Conservation (phyloP, 2,329 filamentous ascomycete genomes). For the Penicillium sp. region DNA sequence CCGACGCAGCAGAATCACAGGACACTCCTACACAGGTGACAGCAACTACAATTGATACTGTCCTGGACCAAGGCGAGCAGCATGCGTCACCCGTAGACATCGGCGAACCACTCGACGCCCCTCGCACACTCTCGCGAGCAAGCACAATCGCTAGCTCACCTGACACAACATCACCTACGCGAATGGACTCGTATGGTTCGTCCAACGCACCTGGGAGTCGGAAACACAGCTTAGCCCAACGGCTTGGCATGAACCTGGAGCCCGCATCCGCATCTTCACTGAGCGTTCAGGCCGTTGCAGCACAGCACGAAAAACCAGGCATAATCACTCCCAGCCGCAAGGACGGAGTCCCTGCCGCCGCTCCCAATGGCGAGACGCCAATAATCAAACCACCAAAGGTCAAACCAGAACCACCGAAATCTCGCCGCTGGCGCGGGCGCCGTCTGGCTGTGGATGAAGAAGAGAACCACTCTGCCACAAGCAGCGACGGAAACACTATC, state of each 20-base stretch:
- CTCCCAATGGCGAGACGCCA: slow-evolving; percentile 19
- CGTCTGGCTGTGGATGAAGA: slow-evolving; percentile 32
- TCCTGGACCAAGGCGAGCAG: slow-evolving; percentile 13
- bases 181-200: slow-evolving; percentile 29
- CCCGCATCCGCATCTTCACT: slow-evolving; percentile 68
- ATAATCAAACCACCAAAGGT: slow-evolving; percentile 25
- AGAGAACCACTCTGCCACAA: slow-evolving; percentile 19
- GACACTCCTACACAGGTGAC: slow-evolving; percentile 10
- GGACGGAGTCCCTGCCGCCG: slow-evolving; percentile 31
- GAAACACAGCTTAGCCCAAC: slow-evolving; percentile 24
- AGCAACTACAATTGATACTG: slow-evolving; percentile 18
- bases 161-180: slow-evolving; percentile 48
- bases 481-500: slow-evolving; percentile 26
- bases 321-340: slow-evolving; percentile 73
- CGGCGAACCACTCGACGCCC: slow-evolving; percentile 30
- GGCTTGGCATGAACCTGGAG: slow-evolving; percentile 67
- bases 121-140: slow-evolving; percentile 34
- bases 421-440: slow-evolving; percentile 43
- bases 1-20: slow-evolving; percentile 12
- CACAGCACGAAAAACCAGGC: slow-evolving; percentile 76
- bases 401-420: slow-evolving; percentile 42
- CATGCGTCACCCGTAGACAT: slow-evolving; percentile 20
- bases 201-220: slow-evolving; percentile 13
- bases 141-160: slow-evolving; percentile 33
- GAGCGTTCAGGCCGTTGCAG: slow-evolving; percentile 74